Evolutionary conservation across 1,284 basidiomycete species (phyloP).

Genomic region (Kwoniella shivajii): DNA sequence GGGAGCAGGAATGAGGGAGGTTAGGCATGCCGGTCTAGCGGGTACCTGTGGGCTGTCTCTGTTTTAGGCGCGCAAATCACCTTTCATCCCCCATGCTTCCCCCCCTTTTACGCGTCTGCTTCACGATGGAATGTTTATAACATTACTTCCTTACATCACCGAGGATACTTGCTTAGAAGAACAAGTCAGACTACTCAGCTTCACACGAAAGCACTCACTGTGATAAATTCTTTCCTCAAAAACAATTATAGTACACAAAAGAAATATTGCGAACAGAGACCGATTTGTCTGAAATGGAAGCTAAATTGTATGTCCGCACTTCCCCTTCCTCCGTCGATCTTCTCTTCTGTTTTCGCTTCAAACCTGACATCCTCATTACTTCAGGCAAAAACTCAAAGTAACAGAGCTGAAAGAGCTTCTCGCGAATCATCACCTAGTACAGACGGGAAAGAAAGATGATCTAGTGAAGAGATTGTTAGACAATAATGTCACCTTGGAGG

Average conservation of each 20-base stretch:
- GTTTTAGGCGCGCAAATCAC: no score
- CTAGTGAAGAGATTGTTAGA: slow-evolving; percentile 52
- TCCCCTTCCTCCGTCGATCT: neutral
- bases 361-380: neutral
- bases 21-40: no score
- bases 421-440: slow-evolving; percentile 39
- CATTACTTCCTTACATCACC: no score
- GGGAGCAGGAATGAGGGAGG: no score
- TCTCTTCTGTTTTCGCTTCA: neutral
- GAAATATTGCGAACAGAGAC: neutral
- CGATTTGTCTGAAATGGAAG: slow-evolving; percentile 19
- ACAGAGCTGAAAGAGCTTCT: slow-evolving; percentile 55
- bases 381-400: slow-evolving; percentile 54
- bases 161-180: no score
- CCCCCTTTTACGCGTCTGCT: no score
- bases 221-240: neutral
- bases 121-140: no score
- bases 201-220: no score
- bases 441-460: slow-evolving; percentile 55
- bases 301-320: slow-evolving; percentile 19
- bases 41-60: no score
- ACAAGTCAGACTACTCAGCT: no score
- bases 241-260: no score
- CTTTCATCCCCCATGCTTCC: no score
- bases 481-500: slow-evolving; percentile 32